Base-by-base conservation (phyloP, 176 grass and related monocot genomes). In the Olyra latifolia region DNA sequence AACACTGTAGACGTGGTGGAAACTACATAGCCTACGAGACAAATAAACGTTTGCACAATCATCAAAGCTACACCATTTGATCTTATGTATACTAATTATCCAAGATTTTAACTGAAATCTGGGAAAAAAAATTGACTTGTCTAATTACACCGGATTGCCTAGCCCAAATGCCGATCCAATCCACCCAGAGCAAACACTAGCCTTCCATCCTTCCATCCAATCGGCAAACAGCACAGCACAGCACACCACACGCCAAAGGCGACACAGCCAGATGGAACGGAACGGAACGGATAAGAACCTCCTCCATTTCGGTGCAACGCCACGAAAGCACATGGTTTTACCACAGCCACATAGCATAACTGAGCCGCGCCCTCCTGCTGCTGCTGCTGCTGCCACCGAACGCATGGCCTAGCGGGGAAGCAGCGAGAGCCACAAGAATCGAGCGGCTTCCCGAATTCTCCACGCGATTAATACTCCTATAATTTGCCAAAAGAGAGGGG, bases 351-450 rank as follows among this genome's bases (percentile, higher is more conserved):
- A 38, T 25, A 45, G 46, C 62, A n/a, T 22, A 28, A 47, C 38
- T 22, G 47, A 48, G 59, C 59, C 5, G 19, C 35, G 28, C 12
- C 2, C 52, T 13, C n/a, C 46, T 17, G 25, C 61, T 13, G 32
- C 46, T 17, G 25, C 61, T 11, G 10, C 16, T 20, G 11, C 32
- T 15, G 9, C 38, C 0, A 40, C 43, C 45, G n/a, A 27, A 24
- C 67, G 39, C 28, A 47, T 28, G 38, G 38, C 30, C 25, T 0
- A 6, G 19, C 14, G 8, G 39, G 35, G 89, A 52, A 42, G 65
- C 59, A 80, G 65, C 81, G 61, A 54, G 35, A 84, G 77, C 87
- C 89, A 92, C 89, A 85, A 69, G 81, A 88, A 92, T 86, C 77
- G 87, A 92, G 81, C 72, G 67, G 77, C 56, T 25, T 9, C 42